phyloP scores from a whole-genome alignment of 306 rosid genomes.

The Chamaecrista fasciculata region DNA sequence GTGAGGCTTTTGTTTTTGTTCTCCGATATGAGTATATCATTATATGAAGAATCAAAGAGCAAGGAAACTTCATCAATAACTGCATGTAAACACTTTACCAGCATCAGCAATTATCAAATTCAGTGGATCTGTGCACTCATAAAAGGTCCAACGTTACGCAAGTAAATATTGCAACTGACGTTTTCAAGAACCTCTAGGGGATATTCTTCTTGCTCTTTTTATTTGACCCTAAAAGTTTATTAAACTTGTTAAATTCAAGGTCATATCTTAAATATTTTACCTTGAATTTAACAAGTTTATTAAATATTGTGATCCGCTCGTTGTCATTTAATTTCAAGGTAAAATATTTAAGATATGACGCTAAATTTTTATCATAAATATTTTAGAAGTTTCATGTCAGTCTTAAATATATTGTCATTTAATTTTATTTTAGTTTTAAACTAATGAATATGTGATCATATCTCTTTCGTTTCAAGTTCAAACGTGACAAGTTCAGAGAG shows the following conservation, averaged over 20 bases:
- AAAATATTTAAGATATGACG: no score
- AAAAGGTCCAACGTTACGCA: neutral
- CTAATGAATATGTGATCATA: no score
- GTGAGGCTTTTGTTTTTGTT: neutral
- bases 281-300: neutral
- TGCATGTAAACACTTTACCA: neutral
- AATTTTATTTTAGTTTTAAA: no score
- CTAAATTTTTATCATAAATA: no score
- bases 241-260: neutral
- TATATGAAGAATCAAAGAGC: no score
- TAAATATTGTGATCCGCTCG: neutral
- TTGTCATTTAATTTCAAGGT: no score
- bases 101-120: neutral
- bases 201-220: neutral
- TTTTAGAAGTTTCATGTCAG: no score
- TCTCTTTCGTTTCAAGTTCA: no score
- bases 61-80: neutral
- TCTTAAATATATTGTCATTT: no score
- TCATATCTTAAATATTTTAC: neutral
- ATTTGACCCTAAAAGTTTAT: neutral
- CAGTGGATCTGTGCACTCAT: neutral
- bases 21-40: constrained; percentile 14
- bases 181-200: neutral
- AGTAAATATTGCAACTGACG: neutral
- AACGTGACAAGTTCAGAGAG: no score